A percentile compares a stretch with the other conserved stretches of the same genome.
Conservation (phyloP, 2,329 filamentous ascomycete genomes). For the Canariomyces notabilis region DNA sequence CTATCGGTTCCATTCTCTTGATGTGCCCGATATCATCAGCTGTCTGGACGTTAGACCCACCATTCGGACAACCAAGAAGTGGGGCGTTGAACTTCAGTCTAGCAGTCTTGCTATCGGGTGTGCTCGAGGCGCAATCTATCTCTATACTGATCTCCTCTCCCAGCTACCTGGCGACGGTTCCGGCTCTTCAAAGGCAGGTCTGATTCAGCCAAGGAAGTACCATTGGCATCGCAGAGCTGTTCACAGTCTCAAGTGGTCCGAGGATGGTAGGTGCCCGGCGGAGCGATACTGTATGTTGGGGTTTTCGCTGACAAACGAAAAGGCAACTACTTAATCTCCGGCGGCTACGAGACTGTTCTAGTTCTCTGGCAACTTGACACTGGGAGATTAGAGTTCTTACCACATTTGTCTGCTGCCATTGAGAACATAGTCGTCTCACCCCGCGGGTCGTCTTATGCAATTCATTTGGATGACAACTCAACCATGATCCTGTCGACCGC, state of each 20-base stretch:
- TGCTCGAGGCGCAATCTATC: constrained; percentile 67
- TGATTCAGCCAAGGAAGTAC: constrained; percentile 58
- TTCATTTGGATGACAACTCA: constrained; percentile 89
- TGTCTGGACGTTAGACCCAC: constrained; percentile 58
- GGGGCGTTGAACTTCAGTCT: constrained; percentile 26
- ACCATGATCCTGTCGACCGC: constrained; percentile 84
- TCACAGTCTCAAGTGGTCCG: constrained; percentile 82
- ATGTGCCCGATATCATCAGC: constrained; percentile 58
- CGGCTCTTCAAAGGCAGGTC: constrained; percentile 39
- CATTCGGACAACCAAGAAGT: constrained; percentile 29
- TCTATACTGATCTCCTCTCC: constrained; percentile 71
- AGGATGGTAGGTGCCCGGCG: constrained; percentile 62
- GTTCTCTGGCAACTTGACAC: constrained; percentile 94
- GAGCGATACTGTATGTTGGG: neutral
- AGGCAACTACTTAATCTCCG: constrained; percentile 93
- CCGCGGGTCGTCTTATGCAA: constrained; percentile 71
- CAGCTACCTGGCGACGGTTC: constrained; percentile 46
- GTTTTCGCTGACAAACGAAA: constrained; percentile 28
- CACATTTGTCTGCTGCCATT: constrained; percentile 83
- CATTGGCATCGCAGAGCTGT: constrained; percentile 92
- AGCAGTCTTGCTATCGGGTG: constrained; percentile 71
- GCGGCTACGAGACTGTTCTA: constrained; percentile 82
- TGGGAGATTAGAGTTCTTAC: constrained; percentile 72
- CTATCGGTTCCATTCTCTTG: constrained; percentile 55
- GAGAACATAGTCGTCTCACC: constrained; percentile 80